These are phyloP conservation scores for Neobulgaria alba DNA, from an alignment of 2,329 filamentous ascomycete species.

Conservation along the genomic window DNA sequence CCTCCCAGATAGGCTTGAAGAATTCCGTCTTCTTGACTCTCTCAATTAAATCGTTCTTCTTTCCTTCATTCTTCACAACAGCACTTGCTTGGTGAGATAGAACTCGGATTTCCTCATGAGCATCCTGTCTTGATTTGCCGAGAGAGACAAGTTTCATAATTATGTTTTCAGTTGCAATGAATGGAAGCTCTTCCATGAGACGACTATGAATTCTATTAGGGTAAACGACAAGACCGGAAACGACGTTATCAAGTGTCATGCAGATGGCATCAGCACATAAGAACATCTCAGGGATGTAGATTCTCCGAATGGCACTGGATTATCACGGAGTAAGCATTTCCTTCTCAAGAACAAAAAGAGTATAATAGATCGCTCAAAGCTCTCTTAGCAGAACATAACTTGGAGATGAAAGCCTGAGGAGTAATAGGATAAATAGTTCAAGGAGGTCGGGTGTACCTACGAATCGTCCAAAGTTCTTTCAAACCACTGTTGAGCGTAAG, in stretches of 20 bases:
- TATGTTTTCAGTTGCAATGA: constrained; percentile 69
- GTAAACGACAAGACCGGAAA: constrained; percentile 50
- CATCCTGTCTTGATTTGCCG: constrained; percentile 65
- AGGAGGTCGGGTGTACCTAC: background rate
- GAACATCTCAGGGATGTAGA: constrained; percentile 59
- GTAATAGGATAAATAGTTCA: background rate
- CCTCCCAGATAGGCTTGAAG: constrained; percentile 63
- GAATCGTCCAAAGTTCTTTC: constrained; percentile 61
- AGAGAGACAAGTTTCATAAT: constrained; percentile 71
- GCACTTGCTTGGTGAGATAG: constrained; percentile 67
- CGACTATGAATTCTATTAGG: constrained; percentile 60
- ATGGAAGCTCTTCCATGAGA: constrained; percentile 63
- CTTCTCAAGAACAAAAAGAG: too few relatives aligned
- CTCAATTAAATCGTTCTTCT: constrained; percentile 73
- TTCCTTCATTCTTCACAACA: constrained; percentile 66
- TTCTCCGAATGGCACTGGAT: constrained; percentile 54
- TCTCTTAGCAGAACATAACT: background rate
- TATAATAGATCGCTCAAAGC: background rate
- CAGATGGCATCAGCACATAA: constrained; percentile 61
- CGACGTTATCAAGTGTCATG: constrained; percentile 54
- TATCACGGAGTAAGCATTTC: too few relatives aligned
- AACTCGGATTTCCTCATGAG: constrained; percentile 81
- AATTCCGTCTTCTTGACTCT: constrained; percentile 64
- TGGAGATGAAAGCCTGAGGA: background rate
- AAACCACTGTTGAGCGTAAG: constrained; percentile 61